Conservation (phyloP, 805 yeast species). For the Candida maesae region DNA sequence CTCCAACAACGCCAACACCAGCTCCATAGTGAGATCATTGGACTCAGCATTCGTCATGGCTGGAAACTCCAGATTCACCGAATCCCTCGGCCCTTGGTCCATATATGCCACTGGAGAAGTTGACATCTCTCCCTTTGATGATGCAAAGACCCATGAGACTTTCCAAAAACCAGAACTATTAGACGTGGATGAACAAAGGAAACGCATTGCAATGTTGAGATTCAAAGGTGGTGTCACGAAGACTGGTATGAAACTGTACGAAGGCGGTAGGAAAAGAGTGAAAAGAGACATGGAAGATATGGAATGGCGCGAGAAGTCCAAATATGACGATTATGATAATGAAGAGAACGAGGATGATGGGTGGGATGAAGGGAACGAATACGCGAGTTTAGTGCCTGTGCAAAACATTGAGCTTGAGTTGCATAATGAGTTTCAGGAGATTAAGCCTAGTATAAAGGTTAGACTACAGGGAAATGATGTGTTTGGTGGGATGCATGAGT, state of each 20-base stretch:
- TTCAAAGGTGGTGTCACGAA: slow-evolving; percentile 60
- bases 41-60: slow-evolving; percentile 49
- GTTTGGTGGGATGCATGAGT: slow-evolving; percentile 74
- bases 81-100: slow-evolving; percentile 68
- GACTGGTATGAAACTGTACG: slow-evolving; percentile 36
- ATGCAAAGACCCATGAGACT: slow-evolving; percentile 38
- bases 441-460: slow-evolving; percentile 25
- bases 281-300: slow-evolving; percentile 16
- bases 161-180: slow-evolving; percentile 20
- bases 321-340: no score
- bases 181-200: slow-evolving; percentile 24
- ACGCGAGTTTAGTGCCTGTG: slow-evolving; percentile 54
- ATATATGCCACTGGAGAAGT: slow-evolving; percentile 65
- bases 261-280: slow-evolving; percentile 29
- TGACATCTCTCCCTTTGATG: slow-evolving; percentile 61
- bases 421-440: slow-evolving; percentile 28
- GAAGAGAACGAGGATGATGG: slow-evolving; percentile 20
- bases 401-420: slow-evolving; percentile 46
- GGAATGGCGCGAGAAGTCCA: slow-evolving; percentile 12
- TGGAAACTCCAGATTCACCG: slow-evolving; percentile 59
- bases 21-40: slow-evolving; percentile 37
- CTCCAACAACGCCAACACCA: slow-evolving; percentile 8
- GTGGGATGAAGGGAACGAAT: slow-evolving; percentile 31
- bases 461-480: slow-evolving; percentile 62
- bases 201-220: slow-evolving; percentile 47